Conservation (phyloP, 352 stramenopile species). For the Phytophthora crassamura region DNA sequence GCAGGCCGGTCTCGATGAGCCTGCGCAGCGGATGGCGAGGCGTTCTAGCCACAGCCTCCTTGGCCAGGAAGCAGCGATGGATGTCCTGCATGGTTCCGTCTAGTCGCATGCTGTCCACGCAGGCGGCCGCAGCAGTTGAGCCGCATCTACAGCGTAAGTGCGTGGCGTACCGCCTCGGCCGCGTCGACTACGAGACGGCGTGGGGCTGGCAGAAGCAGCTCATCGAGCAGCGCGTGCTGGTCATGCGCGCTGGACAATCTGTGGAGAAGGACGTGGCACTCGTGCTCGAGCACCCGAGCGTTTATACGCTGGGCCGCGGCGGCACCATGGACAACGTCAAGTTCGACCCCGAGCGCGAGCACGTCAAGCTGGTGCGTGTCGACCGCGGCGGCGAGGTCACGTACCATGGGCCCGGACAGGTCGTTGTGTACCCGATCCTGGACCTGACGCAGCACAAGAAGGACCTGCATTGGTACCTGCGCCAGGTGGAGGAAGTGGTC, state of each 20-base stretch:
- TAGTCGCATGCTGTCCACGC: constrained; percentile 14
- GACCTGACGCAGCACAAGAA: constrained; percentile 95
- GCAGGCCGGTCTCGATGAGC: constrained; percentile 8
- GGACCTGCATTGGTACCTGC: constrained; percentile 98
- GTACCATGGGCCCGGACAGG: constrained; percentile 97
- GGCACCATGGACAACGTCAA: constrained; percentile 92
- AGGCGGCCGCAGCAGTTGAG: background rate
- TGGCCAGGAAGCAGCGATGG: constrained; percentile 6
- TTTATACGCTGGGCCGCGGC: constrained; percentile 97
- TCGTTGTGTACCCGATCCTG: constrained; percentile 98
- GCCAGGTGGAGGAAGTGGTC: constrained; percentile 95
- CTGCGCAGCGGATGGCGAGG: constrained; percentile 17
- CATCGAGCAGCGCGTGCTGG: constrained; percentile 77
- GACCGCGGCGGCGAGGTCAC: constrained; percentile 99
- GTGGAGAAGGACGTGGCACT: constrained; percentile 65
- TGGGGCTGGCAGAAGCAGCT: constrained; percentile 91
- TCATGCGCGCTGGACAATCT: constrained; percentile 46
- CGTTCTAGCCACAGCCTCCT: constrained; percentile 5
- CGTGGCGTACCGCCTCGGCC: constrained; percentile 69
- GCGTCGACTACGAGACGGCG: constrained; percentile 84
- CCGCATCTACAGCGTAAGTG: constrained; percentile 52
- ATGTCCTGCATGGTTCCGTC: background rate
- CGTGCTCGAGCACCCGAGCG: constrained; percentile 88
- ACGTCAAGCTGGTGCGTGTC: constrained; percentile 94
- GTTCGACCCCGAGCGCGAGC: constrained; percentile 70